Evolutionary conservation across 2,329 filamentous ascomycete species (phyloP).

Genomic region (Talaromyces sp.): DNA sequence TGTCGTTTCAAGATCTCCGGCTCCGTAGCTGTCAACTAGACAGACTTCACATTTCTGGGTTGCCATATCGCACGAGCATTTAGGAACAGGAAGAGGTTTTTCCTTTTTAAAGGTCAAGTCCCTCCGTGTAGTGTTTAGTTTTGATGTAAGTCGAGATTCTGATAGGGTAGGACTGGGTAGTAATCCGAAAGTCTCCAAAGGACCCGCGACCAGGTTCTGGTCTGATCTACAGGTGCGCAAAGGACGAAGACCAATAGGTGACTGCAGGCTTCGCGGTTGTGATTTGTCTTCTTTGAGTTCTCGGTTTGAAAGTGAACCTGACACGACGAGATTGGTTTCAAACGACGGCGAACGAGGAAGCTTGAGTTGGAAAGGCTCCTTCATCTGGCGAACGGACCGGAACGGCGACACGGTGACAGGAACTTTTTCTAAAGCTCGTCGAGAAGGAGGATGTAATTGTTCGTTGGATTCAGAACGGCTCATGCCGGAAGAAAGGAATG

Average conservation of each 20-base stretch:
- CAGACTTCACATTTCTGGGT: constrained; percentile 7
- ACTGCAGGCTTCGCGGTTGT: constrained; percentile 18
- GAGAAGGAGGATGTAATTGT: constrained; percentile 22
- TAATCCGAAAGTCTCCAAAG: constrained; percentile 31
- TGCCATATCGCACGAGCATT: neutral
- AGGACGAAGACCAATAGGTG: constrained; percentile 21
- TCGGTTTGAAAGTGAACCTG: constrained; percentile 12
- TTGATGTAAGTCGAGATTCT: constrained; percentile 23
- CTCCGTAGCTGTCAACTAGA: neutral
- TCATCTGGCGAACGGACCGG: constrained; percentile 37
- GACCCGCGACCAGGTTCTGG: constrained; percentile 29
- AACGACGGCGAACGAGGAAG: constrained; percentile 32
- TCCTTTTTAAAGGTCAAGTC: constrained; percentile 6
- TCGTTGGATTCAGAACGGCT: constrained; percentile 28
- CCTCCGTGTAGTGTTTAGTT: constrained; percentile 25
- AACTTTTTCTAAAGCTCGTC: constrained; percentile 25
- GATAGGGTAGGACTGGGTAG: constrained; percentile 36
- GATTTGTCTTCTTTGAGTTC: constrained; percentile 16
- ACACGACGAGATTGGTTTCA: constrained; percentile 19
- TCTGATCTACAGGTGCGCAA: constrained; percentile 35
- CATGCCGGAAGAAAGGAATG: constrained; percentile 30
- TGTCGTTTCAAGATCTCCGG: neutral
- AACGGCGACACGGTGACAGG: constrained; percentile 32
- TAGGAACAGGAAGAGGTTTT: neutral
- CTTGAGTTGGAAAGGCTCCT: constrained; percentile 35